Base-by-base conservation (phyloP, 2,329 filamentous ascomycete species). In the Pochonia chlamydosporia region DNA sequence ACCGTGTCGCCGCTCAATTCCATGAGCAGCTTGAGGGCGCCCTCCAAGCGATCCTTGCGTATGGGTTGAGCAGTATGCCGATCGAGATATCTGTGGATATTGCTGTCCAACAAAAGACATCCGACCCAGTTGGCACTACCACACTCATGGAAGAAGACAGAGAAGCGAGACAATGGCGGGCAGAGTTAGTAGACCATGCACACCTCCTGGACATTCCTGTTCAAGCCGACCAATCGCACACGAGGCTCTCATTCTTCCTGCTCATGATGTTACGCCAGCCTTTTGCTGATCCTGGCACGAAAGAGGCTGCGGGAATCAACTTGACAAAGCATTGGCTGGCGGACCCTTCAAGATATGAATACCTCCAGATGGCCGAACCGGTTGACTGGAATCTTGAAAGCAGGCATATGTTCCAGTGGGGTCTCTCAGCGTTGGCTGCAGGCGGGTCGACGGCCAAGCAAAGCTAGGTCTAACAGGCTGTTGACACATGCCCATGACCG, bases 1-100 rank as follows among this genome's bases (percentile, higher is more conserved):
- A 49, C 23, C 18, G 33, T 10, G 43, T 49, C 21, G 42, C 47
- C 16, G 35, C 28, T 4, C 26, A 28, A 36, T 49, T 46, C 37
- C 43, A 39, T 9, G 26, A 20, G 23, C 30, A 44, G 14, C 21
- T 48, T 4, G 21, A n/a, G 13, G 20, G 8, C n/a, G 20, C 44
- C 3, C 24, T 36, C 11, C 14, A 44, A 18, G 33, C 24, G 14
- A 23, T 44, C 9, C 21, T 43, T 2, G 21, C 39, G n/a, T n/a
- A 43, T 11, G 43, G 6, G 5, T 23, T 23, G 14, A 39, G 20
- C 18, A 18, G 14, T 14, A 10, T 8, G 9, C 14, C 16, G n/a
- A 7, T n/a, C n/a, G n/a, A 3, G 5, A 8, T 16, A 5, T 6
- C 20, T 8, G 20, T 35, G 31, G 31, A 35, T 7, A 35, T 10